These are phyloP conservation scores for Parmelia sp. DNA, from an alignment of 495 filamentous ascomycete genomes.

Conservation along the genomic window DNA sequence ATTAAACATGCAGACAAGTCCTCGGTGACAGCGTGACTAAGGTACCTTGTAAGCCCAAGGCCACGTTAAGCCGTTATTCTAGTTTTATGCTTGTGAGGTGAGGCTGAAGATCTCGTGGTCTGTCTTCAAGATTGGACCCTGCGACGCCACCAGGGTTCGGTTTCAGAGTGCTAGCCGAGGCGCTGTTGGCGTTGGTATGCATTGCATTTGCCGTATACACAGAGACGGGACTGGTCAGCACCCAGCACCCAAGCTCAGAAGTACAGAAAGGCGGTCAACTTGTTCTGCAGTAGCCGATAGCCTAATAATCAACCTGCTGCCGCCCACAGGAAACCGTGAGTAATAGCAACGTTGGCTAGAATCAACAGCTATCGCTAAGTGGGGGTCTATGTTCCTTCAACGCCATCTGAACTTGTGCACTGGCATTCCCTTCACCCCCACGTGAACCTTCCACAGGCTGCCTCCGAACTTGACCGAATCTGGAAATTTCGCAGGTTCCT, in stretches of 20 bases:
- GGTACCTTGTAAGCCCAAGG: not conserved
- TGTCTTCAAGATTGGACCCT: not conserved
- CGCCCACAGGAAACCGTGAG: not conserved
- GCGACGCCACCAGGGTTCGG: not conserved
- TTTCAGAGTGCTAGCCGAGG: not conserved
- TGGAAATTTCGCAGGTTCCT: conserved; percentile 42
- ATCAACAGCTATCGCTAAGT: not conserved
- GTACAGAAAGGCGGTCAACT: not conserved
- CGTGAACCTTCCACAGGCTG: conserved; percentile 60
- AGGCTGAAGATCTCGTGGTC: not conserved
- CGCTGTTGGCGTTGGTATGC: not conserved
- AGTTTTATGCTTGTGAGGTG: not conserved
- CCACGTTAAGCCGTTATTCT: not conserved
- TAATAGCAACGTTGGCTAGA: not conserved
- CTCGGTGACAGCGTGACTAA: not conserved
- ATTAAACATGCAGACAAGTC: not conserved
- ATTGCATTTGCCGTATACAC: too few relatives aligned
- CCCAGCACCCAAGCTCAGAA: not conserved
- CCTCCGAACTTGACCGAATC: conserved; percentile 59
- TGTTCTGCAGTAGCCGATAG: not conserved
- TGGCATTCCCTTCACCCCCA: conserved; percentile 54
- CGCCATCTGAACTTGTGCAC: conserved; percentile 47
- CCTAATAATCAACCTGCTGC: not conserved
- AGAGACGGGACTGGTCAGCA: too few relatives aligned
- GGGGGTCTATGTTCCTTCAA: conserved; percentile 2